Conservation (phyloP, 345 rosid species). For the Brassica juncea region DNA sequence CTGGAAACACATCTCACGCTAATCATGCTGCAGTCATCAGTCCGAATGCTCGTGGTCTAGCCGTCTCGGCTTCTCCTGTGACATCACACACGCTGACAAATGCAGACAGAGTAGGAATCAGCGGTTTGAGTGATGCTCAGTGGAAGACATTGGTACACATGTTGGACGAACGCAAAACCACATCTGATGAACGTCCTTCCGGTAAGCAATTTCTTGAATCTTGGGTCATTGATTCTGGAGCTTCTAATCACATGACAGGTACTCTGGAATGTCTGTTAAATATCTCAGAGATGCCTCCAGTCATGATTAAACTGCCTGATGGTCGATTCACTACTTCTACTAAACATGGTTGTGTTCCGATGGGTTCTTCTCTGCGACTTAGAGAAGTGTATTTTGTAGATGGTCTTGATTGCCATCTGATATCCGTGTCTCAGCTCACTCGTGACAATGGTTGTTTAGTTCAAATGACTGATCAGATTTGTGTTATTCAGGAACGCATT, state of each 20-base stretch:
- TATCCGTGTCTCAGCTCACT: neutral
- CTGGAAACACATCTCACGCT: too few species aligned
- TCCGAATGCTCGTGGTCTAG: too few species aligned
- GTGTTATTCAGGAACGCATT: neutral
- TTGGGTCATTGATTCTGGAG: neutral
- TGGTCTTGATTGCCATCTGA: neutral
- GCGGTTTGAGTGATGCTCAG: neutral
- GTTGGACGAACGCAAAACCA: neutral
- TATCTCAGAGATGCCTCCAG: neutral
- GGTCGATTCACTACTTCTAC: neutral
- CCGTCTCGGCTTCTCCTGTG: too few species aligned
- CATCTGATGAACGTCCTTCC: neutral
- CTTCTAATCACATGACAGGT: neutral
- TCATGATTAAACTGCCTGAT: neutral
- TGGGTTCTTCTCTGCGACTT: neutral
- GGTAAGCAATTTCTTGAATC: neutral
- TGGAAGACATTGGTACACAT: neutral
- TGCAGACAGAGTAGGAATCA: neutral
- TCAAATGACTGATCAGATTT: neutral
- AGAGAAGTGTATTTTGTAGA: neutral
- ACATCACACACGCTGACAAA: neutral
- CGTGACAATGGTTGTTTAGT: neutral
- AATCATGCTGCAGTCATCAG: too few species aligned
- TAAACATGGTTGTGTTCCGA: neutral
- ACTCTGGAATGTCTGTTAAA: neutral